Conservation (phyloP, 2,329 filamentous ascomycete species). For the Xylariaceae sp. region DNA sequence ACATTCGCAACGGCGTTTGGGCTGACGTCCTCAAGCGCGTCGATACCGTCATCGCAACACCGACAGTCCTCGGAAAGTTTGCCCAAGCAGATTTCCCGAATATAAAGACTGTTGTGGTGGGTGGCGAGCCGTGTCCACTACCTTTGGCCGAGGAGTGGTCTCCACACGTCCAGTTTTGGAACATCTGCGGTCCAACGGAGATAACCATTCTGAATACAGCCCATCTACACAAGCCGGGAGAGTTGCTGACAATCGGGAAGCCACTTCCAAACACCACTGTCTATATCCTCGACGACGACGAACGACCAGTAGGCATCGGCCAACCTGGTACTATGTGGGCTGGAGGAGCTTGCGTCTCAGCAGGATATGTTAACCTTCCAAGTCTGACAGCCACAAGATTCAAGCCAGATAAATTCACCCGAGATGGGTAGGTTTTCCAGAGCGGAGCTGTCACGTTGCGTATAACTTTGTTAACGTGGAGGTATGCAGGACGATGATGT, state of each 20-base stretch:
- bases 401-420: conserved; percentile 44
- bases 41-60: conserved; percentile 50
- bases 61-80: conserved; percentile 48
- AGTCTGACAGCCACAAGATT: conserved; percentile 46
- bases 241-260: conserved; percentile 46
- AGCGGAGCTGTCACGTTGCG: background rate
- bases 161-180: conserved; percentile 43
- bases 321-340: conserved; percentile 51
- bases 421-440: conserved; percentile 40
- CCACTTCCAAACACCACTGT: conserved; percentile 53
- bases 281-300: conserved; percentile 47
- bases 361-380: conserved; percentile 50
- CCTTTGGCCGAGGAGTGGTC: conserved; percentile 53
- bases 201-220: conserved; percentile 56
- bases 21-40: conserved; percentile 41
- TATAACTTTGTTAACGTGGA: conserved; percentile 3
- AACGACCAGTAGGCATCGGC: conserved; percentile 41
- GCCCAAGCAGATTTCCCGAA: conserved; percentile 42
- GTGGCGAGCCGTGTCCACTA: conserved; percentile 42
- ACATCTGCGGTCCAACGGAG: conserved; percentile 56
- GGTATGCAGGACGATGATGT: conserved; percentile 42
- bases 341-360: conserved; percentile 49
- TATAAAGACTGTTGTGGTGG: conserved; percentile 48
- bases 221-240: conserved; percentile 42
- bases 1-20: conserved; percentile 48